Base-by-base conservation (phyloP, 306 rosid species). In the Arachis stenosperma region DNA sequence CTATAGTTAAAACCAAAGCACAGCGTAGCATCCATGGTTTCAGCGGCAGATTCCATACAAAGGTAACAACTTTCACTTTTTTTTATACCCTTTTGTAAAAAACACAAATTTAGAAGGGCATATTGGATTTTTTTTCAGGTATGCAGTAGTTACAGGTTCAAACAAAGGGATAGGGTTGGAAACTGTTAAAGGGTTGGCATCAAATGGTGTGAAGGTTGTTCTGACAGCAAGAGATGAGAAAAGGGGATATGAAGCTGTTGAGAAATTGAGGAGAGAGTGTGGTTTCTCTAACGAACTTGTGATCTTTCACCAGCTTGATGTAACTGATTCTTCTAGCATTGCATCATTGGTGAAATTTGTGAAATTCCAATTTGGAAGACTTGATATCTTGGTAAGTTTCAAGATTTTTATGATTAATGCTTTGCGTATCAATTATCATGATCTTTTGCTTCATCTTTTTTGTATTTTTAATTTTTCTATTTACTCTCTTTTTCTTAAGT, bases 111-210 rank as follows among this genome's bases (percentile, higher is more conserved):
- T 64, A 36, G 22, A 17, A 12, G 56, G 6, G 52, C 53, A 61
- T 69, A 59, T 41, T 51, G 9, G 43, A 39, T 60, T 50, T 61
- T 4, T 27, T 47, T 41, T 51, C 70, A 84, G 87, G 71, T 84
- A 73, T 80, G 87, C 87, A 13, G 84, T 84, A 8, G 87, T 84
- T n/a, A 84, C 82, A 39, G 87, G 87, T 37, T 63, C 82, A 29
- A 84, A 84, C 51, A 84, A 84, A 61, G 87, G 87, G 65, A 27
- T 84, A 43, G 87, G 87, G 33, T 73, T 73, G 15, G 84, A 71
- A 15, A 80, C 74, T 50, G 79, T 78, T 9, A 77, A 77, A 69
- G 77, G 79, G 40, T 65, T 84, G 43, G 84, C 87, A 7, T 71
- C 82, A 63, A 77, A 56, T n/a, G 82, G 87, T 1, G 4, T 84